Conservation (phyloP, 208 protist species). For the Strigomonas culicis region DNA sequence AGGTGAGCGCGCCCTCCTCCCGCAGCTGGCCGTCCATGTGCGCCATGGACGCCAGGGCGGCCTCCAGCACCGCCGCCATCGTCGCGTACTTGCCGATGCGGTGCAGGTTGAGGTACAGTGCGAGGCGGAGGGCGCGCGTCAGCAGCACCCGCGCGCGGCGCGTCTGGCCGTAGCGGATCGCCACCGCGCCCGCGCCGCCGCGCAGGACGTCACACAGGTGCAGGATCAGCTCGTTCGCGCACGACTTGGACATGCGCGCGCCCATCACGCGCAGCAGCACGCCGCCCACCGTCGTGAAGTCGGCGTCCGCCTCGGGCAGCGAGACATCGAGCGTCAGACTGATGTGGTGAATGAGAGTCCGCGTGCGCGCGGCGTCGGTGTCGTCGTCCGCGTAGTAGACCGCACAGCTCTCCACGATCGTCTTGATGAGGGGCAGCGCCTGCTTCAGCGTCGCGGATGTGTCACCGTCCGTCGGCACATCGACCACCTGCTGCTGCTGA, state of each 20-base stretch:
- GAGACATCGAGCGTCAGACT: conserved; percentile 32
- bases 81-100: conserved; percentile 69
- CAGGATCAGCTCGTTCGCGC: conserved; percentile 40
- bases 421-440: not conserved
- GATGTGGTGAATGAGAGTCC: not conserved
- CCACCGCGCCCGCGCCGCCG: not conserved
- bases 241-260: conserved; percentile 33
- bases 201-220: conserved; percentile 45
- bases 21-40: conserved; percentile 50
- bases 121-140: conserved; percentile 30
- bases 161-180: conserved; percentile 12
- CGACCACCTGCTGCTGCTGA: not conserved
- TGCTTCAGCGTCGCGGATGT: not conserved
- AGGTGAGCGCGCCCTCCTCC: conserved; percentile 32
- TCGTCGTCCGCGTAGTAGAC: not conserved
- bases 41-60: conserved; percentile 40
- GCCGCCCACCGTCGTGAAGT: conserved; percentile 18
- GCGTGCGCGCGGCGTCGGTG: not conserved
- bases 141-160: conserved; percentile 42
- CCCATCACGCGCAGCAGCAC: conserved; percentile 29
- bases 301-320: conserved; percentile 44
- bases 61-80: conserved; percentile 46
- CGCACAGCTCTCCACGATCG: not conserved
- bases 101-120: conserved; percentile 71
- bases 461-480: too few species aligned